These are phyloP conservation scores for Aspergillus bombycis DNA, from an alignment of 2,329 filamentous ascomycete genomes.

Conservation along the genomic window DNA sequence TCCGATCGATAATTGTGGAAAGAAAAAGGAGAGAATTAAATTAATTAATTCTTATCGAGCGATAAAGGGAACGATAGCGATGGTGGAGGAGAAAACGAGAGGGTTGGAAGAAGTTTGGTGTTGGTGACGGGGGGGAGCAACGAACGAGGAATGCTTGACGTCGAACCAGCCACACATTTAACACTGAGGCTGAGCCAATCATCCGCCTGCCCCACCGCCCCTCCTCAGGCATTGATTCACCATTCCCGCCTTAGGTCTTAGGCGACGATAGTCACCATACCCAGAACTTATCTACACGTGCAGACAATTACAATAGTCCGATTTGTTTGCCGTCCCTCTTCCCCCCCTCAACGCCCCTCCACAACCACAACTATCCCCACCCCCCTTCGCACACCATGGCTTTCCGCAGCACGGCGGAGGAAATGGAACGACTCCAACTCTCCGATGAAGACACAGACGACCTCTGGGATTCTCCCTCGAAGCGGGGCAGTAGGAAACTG, in stretches of 20 bases:
- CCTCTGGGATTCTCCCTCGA: conserved; percentile 62
- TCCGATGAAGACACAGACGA: conserved; percentile 61
- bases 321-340: neutral
- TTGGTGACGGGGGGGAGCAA: conserved; percentile 1
- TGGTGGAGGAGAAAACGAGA: neutral
- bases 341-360: neutral
- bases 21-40: neutral
- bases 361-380: neutral
- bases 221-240: neutral
- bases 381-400: conserved; percentile 29
- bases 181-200: conserved; percentile 1
- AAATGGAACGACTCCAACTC: conserved; percentile 55
- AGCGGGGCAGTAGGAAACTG: conserved; percentile 38
- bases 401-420: conserved; percentile 45
- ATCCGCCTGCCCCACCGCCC: neutral
- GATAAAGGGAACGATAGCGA: conserved; percentile 2
- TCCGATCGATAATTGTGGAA: neutral
- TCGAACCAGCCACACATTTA: conserved; percentile 6
- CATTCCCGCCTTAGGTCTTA: neutral
- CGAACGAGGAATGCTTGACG: conserved; percentile 4
- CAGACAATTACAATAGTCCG: neutral
- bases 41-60: conserved; percentile 1
- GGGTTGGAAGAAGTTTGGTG: conserved; percentile 2
- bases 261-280: neutral
- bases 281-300: neutral